Conservation (phyloP, 805 yeast species). For the Komagataella populi region DNA sequence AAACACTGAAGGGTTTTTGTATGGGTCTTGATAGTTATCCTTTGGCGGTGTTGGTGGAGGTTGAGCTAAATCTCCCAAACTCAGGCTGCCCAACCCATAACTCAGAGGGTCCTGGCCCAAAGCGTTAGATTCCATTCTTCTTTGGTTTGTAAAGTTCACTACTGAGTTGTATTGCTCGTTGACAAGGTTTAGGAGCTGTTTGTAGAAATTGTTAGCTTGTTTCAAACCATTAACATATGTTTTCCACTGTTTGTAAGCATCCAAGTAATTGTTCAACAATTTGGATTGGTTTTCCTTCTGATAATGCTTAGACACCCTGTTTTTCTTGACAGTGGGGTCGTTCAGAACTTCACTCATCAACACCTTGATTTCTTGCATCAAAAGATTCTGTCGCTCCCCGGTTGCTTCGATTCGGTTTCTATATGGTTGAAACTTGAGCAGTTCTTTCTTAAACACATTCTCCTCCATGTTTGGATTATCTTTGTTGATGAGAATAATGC, state of each 20-base stretch:
- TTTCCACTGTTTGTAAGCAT: slow-evolving; percentile 45
- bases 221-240: slow-evolving; percentile 42
- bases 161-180: slow-evolving; percentile 12
- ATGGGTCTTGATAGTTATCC: slow-evolving; percentile 12
- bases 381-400: slow-evolving; percentile 45
- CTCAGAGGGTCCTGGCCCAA: slow-evolving; percentile 3
- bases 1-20: slow-evolving; percentile 36
- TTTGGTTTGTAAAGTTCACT: slow-evolving; percentile 13
- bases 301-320: slow-evolving; percentile 27
- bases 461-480: slow-evolving; percentile 27
- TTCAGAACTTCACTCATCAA: slow-evolving; percentile 32
- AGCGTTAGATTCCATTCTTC: slow-evolving; percentile 14
- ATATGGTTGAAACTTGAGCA: slow-evolving; percentile 63
- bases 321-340: slow-evolving; percentile 25
- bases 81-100: neutral
- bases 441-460: slow-evolving; percentile 50
- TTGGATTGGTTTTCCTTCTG: slow-evolving; percentile 20
- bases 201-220: slow-evolving; percentile 55
- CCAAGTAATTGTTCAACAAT: slow-evolving; percentile 26
- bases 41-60: slow-evolving; percentile 12
- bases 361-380: slow-evolving; percentile 29
- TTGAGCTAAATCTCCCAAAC: neutral
- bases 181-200: slow-evolving; percentile 26
- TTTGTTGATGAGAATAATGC: slow-evolving; percentile 53
- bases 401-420: slow-evolving; percentile 55